Evolutionary conservation across 345 rosid genomes (phyloP).

Genomic region (Eucalyptus marginata): DNA sequence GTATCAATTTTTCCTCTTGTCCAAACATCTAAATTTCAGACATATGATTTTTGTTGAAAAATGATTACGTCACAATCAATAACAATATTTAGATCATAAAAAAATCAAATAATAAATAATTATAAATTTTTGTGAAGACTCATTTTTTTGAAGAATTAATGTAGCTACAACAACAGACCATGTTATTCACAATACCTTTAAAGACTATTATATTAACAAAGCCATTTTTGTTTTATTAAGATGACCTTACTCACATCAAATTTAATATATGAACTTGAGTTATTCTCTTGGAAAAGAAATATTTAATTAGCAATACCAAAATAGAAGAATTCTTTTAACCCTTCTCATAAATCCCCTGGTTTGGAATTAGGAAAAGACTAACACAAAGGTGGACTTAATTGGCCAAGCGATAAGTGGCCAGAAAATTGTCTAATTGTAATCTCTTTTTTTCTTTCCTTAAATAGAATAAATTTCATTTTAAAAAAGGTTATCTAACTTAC

Average conservation of each 20-base stretch:
- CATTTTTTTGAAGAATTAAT: fast-evolving
- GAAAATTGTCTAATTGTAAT: background rate
- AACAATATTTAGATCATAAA: no score
- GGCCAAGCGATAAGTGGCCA: no score
- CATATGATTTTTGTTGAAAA: background rate
- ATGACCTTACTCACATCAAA: background rate
- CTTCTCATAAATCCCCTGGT: fast-evolving
- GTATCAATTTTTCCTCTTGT: background rate
- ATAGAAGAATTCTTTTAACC: background rate
- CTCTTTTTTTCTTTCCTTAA: background rate
- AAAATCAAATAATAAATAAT: no score
- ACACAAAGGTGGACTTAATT: background rate
- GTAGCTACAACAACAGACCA: fast-evolving
- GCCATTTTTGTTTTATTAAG: fast-evolving
- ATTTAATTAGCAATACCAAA: background rate
- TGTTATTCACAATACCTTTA: fast-evolving
- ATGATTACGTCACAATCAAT: fast-evolving
- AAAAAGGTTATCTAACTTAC: fast-evolving
- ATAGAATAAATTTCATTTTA: background rate
- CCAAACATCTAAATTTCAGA: background rate
- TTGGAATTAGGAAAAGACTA: background rate
- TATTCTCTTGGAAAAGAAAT: background rate
- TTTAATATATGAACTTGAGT: background rate
- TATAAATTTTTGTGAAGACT: fast-evolving
- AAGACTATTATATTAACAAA: fast-evolving